Evolutionary conservation across 75 land plant genomes (phyloP), one percentile per base, ranked within the genome.

Genomic region (Selaginella moellendorffii): DNA sequence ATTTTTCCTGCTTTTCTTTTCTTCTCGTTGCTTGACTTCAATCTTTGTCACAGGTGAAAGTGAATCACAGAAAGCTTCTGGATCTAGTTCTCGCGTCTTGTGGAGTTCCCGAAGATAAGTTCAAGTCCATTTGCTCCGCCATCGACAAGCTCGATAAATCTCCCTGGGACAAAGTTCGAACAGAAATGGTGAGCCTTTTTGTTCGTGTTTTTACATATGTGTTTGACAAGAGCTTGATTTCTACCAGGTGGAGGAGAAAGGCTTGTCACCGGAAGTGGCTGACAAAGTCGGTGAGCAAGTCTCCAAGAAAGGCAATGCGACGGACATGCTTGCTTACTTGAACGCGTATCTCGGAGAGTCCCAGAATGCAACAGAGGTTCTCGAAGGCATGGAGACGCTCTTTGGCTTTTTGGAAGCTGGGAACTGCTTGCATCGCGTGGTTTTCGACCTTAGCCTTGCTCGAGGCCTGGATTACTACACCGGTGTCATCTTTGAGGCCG

Each of bases 391-490:
- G 64, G 82, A 71, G 26, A 75, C 74, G 59, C 63, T 89, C 42
- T 89, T 89, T 65, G 52, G 60, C 29, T 79, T 79, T 54, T 68
- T 89, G 51, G 76, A 81, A 20, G 78, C 69, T 24, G 71, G 82
- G 20, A 83, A 70, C 54, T 83, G 82, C 42, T 51, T 85, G 1
- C 46, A 78, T 62, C 84, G 77, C 65, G 74, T 85, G 28, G 75
- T 76, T 30, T 89, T 89, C 79, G 96, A 89, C 69, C 77, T 89
- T 62, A 89, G 96, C 74, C 82, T 89, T 54, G 96, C 96, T n/a
- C 79, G 96, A 71, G 96, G 96, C 27, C 84, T 89, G 24, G 96
- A 89, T 69, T 89, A 89, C 69, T 89, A 89, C 67, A 89, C 96
- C 58, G 96, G 96, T 68, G 90, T 89, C 1, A 89, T 89, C 65